Evolutionary conservation across 2,329 filamentous ascomycete genomes (phyloP).

Genomic region (Colletotrichum tamarilloi): DNA sequence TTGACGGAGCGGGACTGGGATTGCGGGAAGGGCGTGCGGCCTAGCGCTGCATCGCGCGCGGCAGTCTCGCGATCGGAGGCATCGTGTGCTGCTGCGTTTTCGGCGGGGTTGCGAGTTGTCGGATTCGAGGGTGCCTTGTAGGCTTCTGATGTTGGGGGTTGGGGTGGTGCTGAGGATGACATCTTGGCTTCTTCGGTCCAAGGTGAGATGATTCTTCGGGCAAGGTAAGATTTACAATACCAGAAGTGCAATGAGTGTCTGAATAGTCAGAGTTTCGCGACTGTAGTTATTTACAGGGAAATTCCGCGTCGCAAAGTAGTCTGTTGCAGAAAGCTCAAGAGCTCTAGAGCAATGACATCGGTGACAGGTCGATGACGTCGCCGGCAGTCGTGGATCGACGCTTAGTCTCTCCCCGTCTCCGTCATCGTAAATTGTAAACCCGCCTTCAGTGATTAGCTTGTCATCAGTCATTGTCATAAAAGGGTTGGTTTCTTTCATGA

Average conservation of each 20-base stretch:
- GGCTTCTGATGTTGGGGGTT: conserved; percentile 29
- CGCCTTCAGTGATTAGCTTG: not conserved
- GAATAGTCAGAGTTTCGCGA: not conserved
- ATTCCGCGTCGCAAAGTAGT: not conserved
- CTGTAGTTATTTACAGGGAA: too few species aligned
- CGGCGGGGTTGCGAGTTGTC: conserved; percentile 12
- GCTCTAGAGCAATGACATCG: conserved; percentile 1
- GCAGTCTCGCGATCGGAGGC: not conserved
- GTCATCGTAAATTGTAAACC: conserved; percentile 18
- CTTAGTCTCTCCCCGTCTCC: not conserved
- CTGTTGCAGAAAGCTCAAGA: not conserved
- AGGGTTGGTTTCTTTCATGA: not conserved
- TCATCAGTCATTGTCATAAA: not conserved
- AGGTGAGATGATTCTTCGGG: not conserved
- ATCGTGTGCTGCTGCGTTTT: conserved; percentile 7
- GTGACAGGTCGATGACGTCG: conserved; percentile 36
- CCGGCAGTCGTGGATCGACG: conserved; percentile 29
- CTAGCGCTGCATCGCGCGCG: conserved; percentile 23
- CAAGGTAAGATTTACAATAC: too few species aligned
- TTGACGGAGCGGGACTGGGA: conserved; percentile 16
- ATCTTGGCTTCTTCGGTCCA: not conserved
- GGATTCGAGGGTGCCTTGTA: conserved; percentile 27
- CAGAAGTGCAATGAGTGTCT: not conserved
- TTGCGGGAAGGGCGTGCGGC: conserved; percentile 28
- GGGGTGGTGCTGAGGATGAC: conserved; percentile 20